Evolutionary conservation across 306 rosid genomes (phyloP), one percentile per base, ranked within the genome.

Genomic region (Cercis canadensis): DNA sequence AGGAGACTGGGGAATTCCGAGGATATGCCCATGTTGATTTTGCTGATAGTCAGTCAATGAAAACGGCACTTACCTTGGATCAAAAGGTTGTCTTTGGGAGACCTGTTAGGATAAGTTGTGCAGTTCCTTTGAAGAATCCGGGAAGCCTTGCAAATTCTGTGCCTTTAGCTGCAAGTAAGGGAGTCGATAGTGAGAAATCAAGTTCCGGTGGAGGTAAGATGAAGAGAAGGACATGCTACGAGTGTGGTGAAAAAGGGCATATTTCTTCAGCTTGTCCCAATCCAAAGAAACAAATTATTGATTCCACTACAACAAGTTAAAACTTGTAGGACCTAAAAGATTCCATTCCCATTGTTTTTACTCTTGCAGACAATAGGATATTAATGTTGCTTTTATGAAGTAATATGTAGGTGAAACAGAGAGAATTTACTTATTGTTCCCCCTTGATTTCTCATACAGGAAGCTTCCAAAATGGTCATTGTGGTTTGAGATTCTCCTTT

Each of bases 191-290:
- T 43, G 78, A 59, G 65, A 75, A 62, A 54, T 19, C 81, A 41
- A 65, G 43, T 60, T 36, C 85, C 47, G 79, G 17, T 62, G 81
- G 81, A 62, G 89, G 94, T 63, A 93, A 90, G 85, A 80, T 83
- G 43, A 90, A 62, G 85, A 82, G 93, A 70, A 89, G 98, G 81
- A 88, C 88, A 7, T 90, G 97, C 76, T 90, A 83, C 7, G 97
- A 87, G 40, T 94, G 98, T 60, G 90, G 94, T 61, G 89, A 90
- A 75, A 94, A 94, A 83, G 98, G 98, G 7, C 98, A 94, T 81
- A 14, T 76, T 68, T 66, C 85, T 43, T 84, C 95, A 0, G 86
- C 68, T 44, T 90, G 98, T 37, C 76, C 95, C 92, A 40, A 85
- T 75, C 95, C 95, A 34, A 85, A 80, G 82, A 88, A 82, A 69